phyloP scores from a whole-genome alignment of 116 monocot species.

The Posidonia oceanica region DNA sequence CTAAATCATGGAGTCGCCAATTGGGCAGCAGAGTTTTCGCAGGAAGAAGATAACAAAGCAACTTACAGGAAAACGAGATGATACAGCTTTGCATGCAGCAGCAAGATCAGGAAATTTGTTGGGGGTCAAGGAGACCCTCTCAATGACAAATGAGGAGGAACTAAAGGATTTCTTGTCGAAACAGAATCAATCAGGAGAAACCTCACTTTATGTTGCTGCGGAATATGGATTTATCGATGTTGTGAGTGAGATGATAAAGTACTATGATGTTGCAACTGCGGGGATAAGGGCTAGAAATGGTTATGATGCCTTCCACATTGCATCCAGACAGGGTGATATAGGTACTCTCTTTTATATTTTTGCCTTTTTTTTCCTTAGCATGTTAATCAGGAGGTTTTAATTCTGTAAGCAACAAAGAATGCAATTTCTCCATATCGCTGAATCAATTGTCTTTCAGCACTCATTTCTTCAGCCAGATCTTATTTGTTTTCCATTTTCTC shows the following conservation, averaged over 20 bases:
- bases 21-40: constrained; percentile 35
- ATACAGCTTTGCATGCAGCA: constrained; percentile 65
- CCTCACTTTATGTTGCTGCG: constrained; percentile 65
- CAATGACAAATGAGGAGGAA: constrained; percentile 26
- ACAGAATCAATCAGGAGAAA: constrained; percentile 88
- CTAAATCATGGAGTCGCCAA: constrained; percentile 33
- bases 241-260: constrained; percentile 63
- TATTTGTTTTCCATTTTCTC: too few relatives aligned
- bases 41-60: constrained; percentile 96
- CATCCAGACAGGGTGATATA: constrained; percentile 88
- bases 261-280: constrained; percentile 43
- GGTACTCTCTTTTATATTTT: constrained; percentile 23
- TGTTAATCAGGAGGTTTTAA: not conserved
- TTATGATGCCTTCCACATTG: constrained; percentile 73
- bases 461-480: too few relatives aligned
- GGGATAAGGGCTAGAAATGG: constrained; percentile 77
- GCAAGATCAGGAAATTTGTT: constrained; percentile 54
- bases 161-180: constrained; percentile 34
- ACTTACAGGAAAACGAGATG: constrained; percentile 74
- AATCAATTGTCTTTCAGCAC: too few relatives aligned
- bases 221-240: constrained; percentile 82
- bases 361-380: not conserved
- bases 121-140: constrained; percentile 33
- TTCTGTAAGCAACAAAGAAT: too few relatives aligned
- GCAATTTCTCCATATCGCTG: too few relatives aligned